phyloP scores from a whole-genome alignment of 1,139 yeast species.

The Candida pseudocylindracea region DNA sequence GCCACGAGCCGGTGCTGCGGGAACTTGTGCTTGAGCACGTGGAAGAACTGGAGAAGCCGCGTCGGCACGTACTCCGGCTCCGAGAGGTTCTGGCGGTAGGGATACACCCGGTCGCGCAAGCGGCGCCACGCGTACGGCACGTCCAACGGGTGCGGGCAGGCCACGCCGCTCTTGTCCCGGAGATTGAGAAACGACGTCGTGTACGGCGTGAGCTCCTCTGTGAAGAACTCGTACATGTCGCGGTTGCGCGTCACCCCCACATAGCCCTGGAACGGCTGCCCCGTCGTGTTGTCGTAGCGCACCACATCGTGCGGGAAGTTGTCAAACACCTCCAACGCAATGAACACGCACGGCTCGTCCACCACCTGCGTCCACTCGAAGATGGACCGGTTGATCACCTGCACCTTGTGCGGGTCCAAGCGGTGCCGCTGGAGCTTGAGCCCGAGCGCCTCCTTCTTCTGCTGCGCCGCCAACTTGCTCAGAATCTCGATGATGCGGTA shows the following conservation, averaged over 20 bases:
- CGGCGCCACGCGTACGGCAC: slow-evolving; percentile 13
- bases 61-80: slow-evolving; percentile 74
- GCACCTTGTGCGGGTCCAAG: slow-evolving; percentile 26
- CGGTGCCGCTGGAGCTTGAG: slow-evolving; percentile 14
- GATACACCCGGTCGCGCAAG: slow-evolving; percentile 16
- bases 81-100: slow-evolving; percentile 46
- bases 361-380: slow-evolving; percentile 51
- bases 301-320: slow-evolving; percentile 70
- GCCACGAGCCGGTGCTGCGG: slow-evolving; percentile 58
- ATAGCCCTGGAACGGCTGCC: slow-evolving; percentile 57
- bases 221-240: slow-evolving; percentile 55
- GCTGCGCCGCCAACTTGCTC: slow-evolving; percentile 42
- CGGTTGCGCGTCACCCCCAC: slow-evolving; percentile 57
- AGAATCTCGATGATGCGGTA: slow-evolving; percentile 68
- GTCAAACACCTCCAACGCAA: slow-evolving; percentile 72
- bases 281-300: slow-evolving; percentile 47
- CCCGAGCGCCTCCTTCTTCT: slow-evolving; percentile 16
- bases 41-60: slow-evolving; percentile 41
- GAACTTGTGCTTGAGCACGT: slow-evolving; percentile 37
- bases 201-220: slow-evolving; percentile 45
- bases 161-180: slow-evolving; percentile 15
- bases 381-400: slow-evolving; percentile 50
- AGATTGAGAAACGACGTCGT: slow-evolving; percentile 29
- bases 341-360: slow-evolving; percentile 52
- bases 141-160: slow-evolving; percentile 12